Evolutionary conservation across 108 stramenopile species (phyloP).

Genomic region (Conticribra guillardii): DNA sequence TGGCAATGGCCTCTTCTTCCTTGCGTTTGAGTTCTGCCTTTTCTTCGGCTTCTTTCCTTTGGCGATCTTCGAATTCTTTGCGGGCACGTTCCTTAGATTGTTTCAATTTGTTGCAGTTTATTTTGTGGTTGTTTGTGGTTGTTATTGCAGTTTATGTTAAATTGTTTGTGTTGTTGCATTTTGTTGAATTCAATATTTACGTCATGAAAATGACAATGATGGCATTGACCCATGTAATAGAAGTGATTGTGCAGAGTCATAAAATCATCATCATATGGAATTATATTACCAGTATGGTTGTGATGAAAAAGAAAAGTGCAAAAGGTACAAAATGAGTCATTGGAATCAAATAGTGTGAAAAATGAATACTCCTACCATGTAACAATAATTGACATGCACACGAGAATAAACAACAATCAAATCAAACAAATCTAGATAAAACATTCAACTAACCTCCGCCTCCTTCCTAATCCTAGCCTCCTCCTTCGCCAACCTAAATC

Average conservation of each 20-base stretch:
- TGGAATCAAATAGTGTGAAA: too few relatives aligned
- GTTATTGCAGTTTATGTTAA: not conserved
- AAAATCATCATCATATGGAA: too few relatives aligned
- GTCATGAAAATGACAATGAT: too few relatives aligned
- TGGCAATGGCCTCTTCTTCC: conserved; percentile 37
- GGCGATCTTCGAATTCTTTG: conserved; percentile 39
- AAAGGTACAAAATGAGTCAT: too few relatives aligned
- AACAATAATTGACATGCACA: not conserved
- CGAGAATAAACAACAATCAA: not conserved
- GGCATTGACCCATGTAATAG: too few relatives aligned
- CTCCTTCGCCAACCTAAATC: conserved; percentile 11
- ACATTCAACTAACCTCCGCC: conserved; percentile 13
- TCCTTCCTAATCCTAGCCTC: conserved; percentile 32
- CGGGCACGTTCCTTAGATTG: conserved; percentile 21
- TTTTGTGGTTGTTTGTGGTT: not conserved
- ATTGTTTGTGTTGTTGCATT: not conserved
- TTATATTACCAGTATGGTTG: too few relatives aligned
- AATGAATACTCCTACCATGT: too few relatives aligned
- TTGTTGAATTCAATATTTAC: too few relatives aligned
- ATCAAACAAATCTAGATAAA: not conserved
- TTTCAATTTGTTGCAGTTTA: too few relatives aligned
- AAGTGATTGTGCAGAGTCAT: too few relatives aligned
- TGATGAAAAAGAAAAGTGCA: too few relatives aligned
- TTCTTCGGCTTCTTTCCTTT: conserved; percentile 35
- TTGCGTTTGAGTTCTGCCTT: conserved; percentile 18